Base-by-base conservation (phyloP, 208 protist genomes). In the Tritrichomonas musculus region DNA sequence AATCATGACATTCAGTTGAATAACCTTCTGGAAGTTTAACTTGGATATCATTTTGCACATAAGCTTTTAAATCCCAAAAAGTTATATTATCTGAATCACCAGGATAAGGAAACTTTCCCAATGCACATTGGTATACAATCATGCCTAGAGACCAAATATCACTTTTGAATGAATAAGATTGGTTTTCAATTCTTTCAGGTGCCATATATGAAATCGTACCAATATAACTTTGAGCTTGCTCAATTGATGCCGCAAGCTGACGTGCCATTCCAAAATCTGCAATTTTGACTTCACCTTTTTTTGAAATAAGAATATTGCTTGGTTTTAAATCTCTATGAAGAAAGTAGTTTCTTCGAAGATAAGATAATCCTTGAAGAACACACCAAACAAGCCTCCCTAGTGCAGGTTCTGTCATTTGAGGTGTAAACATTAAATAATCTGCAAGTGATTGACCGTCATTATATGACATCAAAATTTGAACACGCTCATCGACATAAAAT, bases 61-160 rank as follows among this genome's bases (percentile, higher is more conserved):
- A 20, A 5, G 14, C 44, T 25, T 60, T 88, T 0, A 88, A 13
- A 39, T 88, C 77, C 77, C 77, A 88, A 50, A 57, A 57, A 27
- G 13, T 47, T 60, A 57, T 25, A 3, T 25, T 60, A 20, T 53
- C 41, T 33, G 64, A n/a, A 69, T 69, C 64, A 2, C 77, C 77
- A 9, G 33, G 33, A 82, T 47, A 82, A 50, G 73, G 73, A 41
- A 82, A 82, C 22, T 82, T 82, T n/a, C 73, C 73, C 14, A 82
- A 50, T 25, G 73, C 73, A 39, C 73, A 82, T 82, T 82, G 73
- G 41, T 82, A 82, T 17, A 50, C 33, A 50, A 82, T 92, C 0
- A 92, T 50, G 20, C 82, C 82, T 66, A 92, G 55, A 5, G 82
- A 57, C 82, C 82, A 92, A 53, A 92, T 50, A 66, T 92, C 82